Evolutionary conservation across 2,329 filamentous ascomycete genomes (phyloP).

Genomic region (Septoria petroselini): DNA sequence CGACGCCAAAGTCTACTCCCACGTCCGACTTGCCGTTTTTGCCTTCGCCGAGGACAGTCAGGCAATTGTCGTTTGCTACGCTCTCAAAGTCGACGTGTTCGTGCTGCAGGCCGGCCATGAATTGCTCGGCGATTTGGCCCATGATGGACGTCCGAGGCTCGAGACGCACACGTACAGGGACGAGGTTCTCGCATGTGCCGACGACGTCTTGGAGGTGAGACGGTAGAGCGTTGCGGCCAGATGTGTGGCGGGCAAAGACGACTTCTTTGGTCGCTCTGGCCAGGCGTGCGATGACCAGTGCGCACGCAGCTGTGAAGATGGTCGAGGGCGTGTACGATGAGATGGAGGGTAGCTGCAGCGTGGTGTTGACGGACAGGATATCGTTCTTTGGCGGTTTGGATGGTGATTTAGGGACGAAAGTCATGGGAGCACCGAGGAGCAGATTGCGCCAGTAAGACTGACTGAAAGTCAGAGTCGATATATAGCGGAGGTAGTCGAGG

Average conservation of each 20-base stretch:
- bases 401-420: neutral
- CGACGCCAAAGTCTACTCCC: slow-evolving; percentile 6
- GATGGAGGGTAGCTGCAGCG: neutral
- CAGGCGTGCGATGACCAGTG: neutral
- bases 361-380: neutral
- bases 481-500: neutral
- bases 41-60: neutral
- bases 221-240: neutral
- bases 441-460: slow-evolving; percentile 13
- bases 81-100: slow-evolving; percentile 2
- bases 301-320: slow-evolving; percentile 10
- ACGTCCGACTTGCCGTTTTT: neutral
- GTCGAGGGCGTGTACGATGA: slow-evolving; percentile 2
- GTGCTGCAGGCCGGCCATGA: slow-evolving; percentile 6
- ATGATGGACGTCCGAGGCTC: slow-evolving; percentile 3
- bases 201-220: neutral
- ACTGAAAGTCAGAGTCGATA: neutral
- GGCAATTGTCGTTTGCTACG: slow-evolving; percentile 2
- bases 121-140: slow-evolving; percentile 10
- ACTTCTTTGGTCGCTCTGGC: slow-evolving; percentile 3
- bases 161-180: slow-evolving; percentile 8
- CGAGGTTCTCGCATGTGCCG: neutral
- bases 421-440: slow-evolving; percentile 8
- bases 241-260: slow-evolving; percentile 1
- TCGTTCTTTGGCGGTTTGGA: neutral